Percentiles rank a stretch among this genome's conserved stretches.
Conservation (phyloP, 768 basidiomycete genomes). For the Suillus plorans region DNA sequence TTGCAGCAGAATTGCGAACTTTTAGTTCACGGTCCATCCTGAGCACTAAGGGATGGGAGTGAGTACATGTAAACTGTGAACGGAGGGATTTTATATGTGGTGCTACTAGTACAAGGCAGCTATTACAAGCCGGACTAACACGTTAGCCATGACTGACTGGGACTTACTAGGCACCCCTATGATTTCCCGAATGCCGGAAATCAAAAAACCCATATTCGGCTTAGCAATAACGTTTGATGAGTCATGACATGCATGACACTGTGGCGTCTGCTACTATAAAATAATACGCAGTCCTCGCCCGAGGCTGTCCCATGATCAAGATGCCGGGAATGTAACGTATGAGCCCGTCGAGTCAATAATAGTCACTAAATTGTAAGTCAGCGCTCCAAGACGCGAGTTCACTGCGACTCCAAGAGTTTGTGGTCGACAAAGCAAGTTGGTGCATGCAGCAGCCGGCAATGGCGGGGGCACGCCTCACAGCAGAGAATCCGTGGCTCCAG, state of each 20-base stretch:
- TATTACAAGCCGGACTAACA: background rate
- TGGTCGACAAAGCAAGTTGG: background rate
- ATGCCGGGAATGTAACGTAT: background rate
- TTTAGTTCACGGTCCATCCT: background rate
- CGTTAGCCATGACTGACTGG: background rate
- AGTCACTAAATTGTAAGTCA: no score
- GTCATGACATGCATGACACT: no score
- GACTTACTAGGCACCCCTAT: background rate
- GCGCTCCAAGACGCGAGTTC: no score
- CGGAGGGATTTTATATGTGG: background rate
- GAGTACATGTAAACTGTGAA: background rate
- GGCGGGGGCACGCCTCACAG: no score
- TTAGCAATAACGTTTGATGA: background rate
- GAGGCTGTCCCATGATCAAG: background rate
- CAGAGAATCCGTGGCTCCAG: no score
- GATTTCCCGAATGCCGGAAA: background rate
- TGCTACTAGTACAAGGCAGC: background rate
- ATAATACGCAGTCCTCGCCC: background rate
- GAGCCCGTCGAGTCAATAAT: no score
- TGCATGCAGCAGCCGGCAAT: no score
- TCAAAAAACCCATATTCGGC: background rate
- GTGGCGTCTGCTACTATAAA: background rate
- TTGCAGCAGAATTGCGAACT: background rate
- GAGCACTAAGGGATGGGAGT: no score
- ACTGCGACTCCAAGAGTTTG: no score